A percentile compares a stretch with the other conserved stretches of the same genome.
phyloP scores from a whole-genome alignment of 257 asterid genomes.

The Jacaranda mimosifolia region DNA sequence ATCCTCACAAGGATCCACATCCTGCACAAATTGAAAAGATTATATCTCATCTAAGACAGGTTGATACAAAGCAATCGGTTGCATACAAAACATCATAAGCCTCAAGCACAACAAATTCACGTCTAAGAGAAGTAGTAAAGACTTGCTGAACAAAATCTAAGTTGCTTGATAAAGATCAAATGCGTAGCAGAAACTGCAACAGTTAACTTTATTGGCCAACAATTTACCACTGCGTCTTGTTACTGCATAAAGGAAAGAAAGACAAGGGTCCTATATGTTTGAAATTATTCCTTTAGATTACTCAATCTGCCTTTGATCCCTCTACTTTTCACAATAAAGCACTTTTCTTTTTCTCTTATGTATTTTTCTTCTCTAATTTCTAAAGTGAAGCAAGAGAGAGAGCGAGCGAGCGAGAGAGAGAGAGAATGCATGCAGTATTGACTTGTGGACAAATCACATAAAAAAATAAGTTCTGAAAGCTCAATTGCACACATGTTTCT shows the following conservation, averaged over 20 bases:
- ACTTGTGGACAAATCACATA: constrained; percentile 22
- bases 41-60: constrained; percentile 21
- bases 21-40: constrained; percentile 57
- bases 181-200: constrained; percentile 3
- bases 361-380: constrained; percentile 17
- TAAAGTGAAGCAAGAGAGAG: background rate
- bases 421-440: background rate
- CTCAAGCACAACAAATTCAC: background rate
- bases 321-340: background rate
- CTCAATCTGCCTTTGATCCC: background rate
- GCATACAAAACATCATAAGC: constrained; percentile 19
- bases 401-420: background rate
- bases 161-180: constrained; percentile 1
- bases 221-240: background rate
- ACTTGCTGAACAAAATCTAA: constrained; percentile 10
- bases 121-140: background rate
- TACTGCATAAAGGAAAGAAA: background rate
- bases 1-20: constrained; percentile 95
- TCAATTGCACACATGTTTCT: background rate
- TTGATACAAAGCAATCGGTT: background rate
- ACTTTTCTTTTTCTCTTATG: background rate
- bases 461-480: constrained; percentile 1
- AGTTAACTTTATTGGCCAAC: constrained; percentile 4
- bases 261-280: constrained; percentile 2
- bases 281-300: constrained; percentile 2